Percentiles rank a stretch among this genome's conserved stretches.
These are phyloP conservation scores for Daldinia caldariorum DNA, from an alignment of 495 filamentous ascomycete species.

Conservation along the genomic window DNA sequence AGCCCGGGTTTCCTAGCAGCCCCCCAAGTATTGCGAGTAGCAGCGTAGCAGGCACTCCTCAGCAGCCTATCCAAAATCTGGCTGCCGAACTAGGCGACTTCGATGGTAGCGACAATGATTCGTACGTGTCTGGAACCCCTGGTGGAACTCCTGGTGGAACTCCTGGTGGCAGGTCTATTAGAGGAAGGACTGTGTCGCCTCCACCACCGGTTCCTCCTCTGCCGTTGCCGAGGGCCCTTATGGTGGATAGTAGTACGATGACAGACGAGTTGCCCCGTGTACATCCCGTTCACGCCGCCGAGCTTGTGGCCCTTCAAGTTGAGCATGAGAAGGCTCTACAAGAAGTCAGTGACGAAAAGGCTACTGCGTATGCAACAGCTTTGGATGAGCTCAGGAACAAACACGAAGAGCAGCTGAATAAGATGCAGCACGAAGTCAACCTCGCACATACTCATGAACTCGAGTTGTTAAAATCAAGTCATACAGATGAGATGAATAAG, in stretches of 20 bases:
- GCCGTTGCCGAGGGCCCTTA: slow-evolving; percentile 62
- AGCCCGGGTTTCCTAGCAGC: slow-evolving; percentile 60
- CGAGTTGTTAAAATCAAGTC: slow-evolving; percentile 51
- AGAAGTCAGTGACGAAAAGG: slow-evolving; percentile 56
- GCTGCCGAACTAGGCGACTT: slow-evolving; percentile 89
- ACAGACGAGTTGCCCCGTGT: slow-evolving; percentile 69
- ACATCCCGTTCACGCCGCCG: slow-evolving; percentile 39
- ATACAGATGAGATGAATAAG: slow-evolving; percentile 53
- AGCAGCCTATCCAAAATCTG: slow-evolving; percentile 76
- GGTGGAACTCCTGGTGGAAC: slow-evolving; percentile 45
- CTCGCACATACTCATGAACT: slow-evolving; percentile 53
- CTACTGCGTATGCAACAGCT: slow-evolving; percentile 54
- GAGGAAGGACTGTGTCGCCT: slow-evolving; percentile 59
- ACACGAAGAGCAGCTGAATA: slow-evolving; percentile 55
- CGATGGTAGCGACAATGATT: slow-evolving; percentile 71
- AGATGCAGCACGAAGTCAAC: slow-evolving; percentile 49
- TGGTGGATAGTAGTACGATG: slow-evolving; percentile 88
- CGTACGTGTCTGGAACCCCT: slow-evolving; percentile 48
- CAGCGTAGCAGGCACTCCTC: slow-evolving; percentile 57
- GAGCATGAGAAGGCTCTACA: slow-evolving; percentile 58
- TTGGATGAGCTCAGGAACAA: slow-evolving; percentile 57
- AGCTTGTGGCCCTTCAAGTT: slow-evolving; percentile 49
- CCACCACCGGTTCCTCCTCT: slow-evolving; percentile 65
- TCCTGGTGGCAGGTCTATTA: slow-evolving; percentile 58
- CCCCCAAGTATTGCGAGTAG: slow-evolving; percentile 66